Evolutionary conservation across 768 basidiomycete genomes (phyloP).

Genomic region (Boletus pseudo-olivaceus): DNA sequence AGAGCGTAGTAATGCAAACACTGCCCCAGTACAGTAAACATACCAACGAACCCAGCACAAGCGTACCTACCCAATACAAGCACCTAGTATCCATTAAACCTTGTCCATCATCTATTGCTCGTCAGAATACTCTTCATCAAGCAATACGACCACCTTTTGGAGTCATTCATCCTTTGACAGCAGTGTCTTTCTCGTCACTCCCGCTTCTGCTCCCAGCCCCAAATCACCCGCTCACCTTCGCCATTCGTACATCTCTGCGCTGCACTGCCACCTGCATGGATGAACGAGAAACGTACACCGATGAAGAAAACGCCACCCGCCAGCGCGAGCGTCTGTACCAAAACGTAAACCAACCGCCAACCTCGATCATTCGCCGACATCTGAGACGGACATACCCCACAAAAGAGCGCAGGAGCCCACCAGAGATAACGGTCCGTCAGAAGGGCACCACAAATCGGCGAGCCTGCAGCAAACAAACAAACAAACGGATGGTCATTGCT

Average conservation of each 20-base stretch:
- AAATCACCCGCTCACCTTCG: no score
- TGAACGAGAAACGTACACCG: constrained; percentile 12
- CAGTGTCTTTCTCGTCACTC: neutral
- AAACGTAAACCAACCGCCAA: neutral
- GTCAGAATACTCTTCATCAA: neutral
- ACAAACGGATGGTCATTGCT: constrained; percentile 3
- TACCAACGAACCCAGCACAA: no score
- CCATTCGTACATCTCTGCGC: no score
- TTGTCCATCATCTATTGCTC: neutral
- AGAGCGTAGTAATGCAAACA: no score
- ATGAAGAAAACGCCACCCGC: constrained; percentile 4
- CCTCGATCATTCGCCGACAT: neutral
- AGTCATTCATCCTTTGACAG: neutral
- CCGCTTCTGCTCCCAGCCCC: neutral
- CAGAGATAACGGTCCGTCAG: constrained; percentile 48
- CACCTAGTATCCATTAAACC: neutral
- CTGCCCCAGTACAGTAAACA: no score
- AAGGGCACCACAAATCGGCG: constrained; percentile 56
- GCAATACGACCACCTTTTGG: no score
- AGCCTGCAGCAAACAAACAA: constrained; percentile 36
- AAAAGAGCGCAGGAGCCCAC: constrained; percentile 56
- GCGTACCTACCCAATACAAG: neutral
- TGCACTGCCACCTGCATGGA: neutral
- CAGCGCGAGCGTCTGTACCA: constrained; percentile 9
- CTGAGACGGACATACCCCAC: constrained; percentile 32